Evolutionary conservation across 1,284 basidiomycete species (phyloP), one percentile per base, ranked within the genome.

Genomic region (Boletus putidus): DNA sequence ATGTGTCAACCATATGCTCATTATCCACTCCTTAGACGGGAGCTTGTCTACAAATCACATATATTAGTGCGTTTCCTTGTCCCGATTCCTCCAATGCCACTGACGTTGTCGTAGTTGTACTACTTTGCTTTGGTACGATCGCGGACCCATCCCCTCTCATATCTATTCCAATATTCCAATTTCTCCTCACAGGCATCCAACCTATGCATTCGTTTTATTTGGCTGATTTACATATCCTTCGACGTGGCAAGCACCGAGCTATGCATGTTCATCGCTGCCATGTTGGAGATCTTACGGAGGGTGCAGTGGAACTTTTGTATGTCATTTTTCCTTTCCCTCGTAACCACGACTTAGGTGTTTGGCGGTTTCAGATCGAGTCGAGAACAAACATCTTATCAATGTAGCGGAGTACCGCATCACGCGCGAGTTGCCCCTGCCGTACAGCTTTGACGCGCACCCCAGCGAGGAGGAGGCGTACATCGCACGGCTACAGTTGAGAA

Each of bases 221-320:
- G 93, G 91, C 68, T 94, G 11, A 78, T 89, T 59, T 96, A 95
- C 68, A 81, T 95, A 44, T 88, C 91, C 6, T 64, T 68, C 18
- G 65, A 74, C 0, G 80, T 81, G 0, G 79, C 82, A 1, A 77
- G 78, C 64, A 74, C 82, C 54, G 78, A 82, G 52, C 55, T 89
- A 27, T 81, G 90, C 23, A 77, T 83, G 0, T 94, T 92, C 73
- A 77, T 93, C 53, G 84, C 79, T 11, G 92, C 82, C 1, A 67
- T 89, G 54, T 70, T 92, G 36, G 95, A 98, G 71, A 85, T 94
- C 77, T 68, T 94, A 4, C 78, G 95, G 36, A 82, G 95, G 52
- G 88, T 86, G 76, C 91, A 91, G 65, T 98, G 95, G 95, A 97
- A 97, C 74, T 92, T 96, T 70, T 89, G 92, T 94, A 60, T 69